phyloP scores from a whole-genome alignment of 2,329 filamentous ascomycete species.

The Pseudocercospora musae region DNA sequence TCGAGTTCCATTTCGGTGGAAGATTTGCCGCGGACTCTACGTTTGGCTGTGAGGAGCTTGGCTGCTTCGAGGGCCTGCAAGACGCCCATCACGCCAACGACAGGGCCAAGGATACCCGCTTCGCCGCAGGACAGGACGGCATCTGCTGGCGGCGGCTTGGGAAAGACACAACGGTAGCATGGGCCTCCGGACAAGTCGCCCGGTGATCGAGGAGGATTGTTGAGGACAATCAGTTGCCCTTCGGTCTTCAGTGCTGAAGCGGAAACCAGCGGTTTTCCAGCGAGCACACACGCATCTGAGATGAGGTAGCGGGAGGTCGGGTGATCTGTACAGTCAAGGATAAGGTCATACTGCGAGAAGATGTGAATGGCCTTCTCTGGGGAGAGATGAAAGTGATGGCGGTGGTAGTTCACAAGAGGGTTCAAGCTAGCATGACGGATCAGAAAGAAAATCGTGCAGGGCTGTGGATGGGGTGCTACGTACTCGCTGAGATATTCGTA shows the following conservation, averaged over 20 bases:
- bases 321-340: constrained; percentile 94
- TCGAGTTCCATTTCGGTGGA: constrained; percentile 8
- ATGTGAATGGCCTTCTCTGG: constrained; percentile 65
- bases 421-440: constrained; percentile 55
- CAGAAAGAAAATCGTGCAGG: constrained; percentile 3
- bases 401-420: constrained; percentile 62
- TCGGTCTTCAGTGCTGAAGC: constrained; percentile 86
- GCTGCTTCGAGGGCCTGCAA: constrained; percentile 87
- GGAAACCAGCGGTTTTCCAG: constrained; percentile 76
- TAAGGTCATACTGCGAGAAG: constrained; percentile 70
- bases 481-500: constrained; percentile 44
- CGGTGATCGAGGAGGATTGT: constrained; percentile 66
- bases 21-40: constrained; percentile 10
- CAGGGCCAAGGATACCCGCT: constrained; percentile 85
- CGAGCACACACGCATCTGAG: constrained; percentile 80
- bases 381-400: constrained; percentile 63
- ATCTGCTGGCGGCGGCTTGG: constrained; percentile 77
- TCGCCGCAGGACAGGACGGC: constrained; percentile 85
- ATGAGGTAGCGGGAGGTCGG: constrained; percentile 89
- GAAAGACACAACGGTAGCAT: constrained; percentile 93
- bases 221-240: constrained; percentile 85
- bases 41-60: constrained; percentile 65
- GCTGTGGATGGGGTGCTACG: constrained; percentile 26
- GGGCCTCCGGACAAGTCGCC: constrained; percentile 64
- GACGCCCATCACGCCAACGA: constrained; percentile 90